These are phyloP conservation scores for Candida adriatica DNA, from an alignment of 805 yeast species.

Conservation along the genomic window DNA sequence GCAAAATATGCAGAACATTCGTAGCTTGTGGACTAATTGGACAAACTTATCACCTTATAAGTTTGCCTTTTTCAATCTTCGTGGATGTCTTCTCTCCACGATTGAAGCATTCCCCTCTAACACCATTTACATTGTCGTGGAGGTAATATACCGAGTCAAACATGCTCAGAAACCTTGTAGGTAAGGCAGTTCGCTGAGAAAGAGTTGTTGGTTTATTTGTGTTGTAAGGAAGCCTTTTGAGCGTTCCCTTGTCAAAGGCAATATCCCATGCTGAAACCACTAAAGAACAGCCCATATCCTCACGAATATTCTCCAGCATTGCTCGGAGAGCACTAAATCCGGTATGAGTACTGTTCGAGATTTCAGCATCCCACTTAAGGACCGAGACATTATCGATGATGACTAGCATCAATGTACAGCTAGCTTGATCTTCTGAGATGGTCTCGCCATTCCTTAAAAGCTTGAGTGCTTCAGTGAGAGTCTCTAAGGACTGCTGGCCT, in stretches of 20 bases:
- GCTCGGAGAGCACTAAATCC: constrained; percentile 1
- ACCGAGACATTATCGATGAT: constrained; percentile 11
- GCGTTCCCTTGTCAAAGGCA: constrained; percentile 1
- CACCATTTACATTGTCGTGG: neutral
- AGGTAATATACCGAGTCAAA: neutral
- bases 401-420: neutral
- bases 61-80: no score
- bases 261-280: neutral
- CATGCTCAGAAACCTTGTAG: neutral
- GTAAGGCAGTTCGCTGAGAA: neutral
- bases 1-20: neutral
- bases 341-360: neutral
- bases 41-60: neutral
- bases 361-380: neutral
- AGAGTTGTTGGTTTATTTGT: neutral
- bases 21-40: neutral
- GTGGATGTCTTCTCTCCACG: neutral
- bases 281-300: constrained; percentile 1
- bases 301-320: neutral
- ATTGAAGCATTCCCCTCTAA: constrained; percentile 1
- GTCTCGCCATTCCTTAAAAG: neutral
- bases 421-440: neutral
- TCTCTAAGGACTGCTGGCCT: neutral
- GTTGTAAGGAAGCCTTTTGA: neutral
- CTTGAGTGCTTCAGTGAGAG: neutral